A percentile compares a stretch with the other conserved stretches of the same genome.
These are phyloP conservation scores for Pecoramyces ruminantium DNA, from an alignment of 192 early-diverging fungal genomes.

Conservation along the genomic window DNA sequence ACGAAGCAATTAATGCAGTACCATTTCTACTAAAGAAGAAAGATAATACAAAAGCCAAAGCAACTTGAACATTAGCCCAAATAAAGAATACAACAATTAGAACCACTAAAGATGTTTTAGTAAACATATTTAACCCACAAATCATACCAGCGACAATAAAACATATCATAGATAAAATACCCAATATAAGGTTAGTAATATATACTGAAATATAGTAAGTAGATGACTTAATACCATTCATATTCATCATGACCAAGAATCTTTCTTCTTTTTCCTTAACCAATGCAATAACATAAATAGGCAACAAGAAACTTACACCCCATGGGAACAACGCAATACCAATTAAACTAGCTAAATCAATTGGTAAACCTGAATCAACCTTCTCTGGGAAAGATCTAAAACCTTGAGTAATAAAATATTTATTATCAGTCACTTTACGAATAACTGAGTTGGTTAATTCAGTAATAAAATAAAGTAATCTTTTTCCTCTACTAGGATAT, in stretches of 20 bases:
- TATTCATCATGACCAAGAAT: constrained; percentile 54
- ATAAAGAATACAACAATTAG: constrained; percentile 37
- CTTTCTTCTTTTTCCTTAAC: constrained; percentile 56
- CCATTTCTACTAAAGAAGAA: constrained; percentile 38
- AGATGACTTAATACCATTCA: constrained; percentile 45
- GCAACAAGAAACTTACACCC: constrained; percentile 45
- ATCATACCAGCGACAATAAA: constrained; percentile 40
- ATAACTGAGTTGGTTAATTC: too few relatives aligned
- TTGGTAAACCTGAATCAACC: not conserved
- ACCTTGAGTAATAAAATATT: constrained; percentile 38
- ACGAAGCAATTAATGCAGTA: constrained; percentile 36
- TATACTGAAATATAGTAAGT: constrained; percentile 50
- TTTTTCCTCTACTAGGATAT: too few relatives aligned
- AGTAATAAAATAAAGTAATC: too few relatives aligned
- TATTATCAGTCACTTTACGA: not conserved
- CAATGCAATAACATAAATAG: constrained; percentile 44
- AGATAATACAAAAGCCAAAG: constrained; percentile 42
- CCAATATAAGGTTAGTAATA: constrained; percentile 33
- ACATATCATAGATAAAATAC: constrained; percentile 28
- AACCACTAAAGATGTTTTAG: constrained; percentile 23
- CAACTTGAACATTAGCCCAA: constrained; percentile 48
- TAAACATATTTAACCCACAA: constrained; percentile 43
- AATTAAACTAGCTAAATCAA: constrained; percentile 33
- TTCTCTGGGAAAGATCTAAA: constrained; percentile 31
- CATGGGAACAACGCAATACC: constrained; percentile 53